Base-by-base conservation (phyloP, 2,329 filamentous ascomycete genomes). In the Fusarium verrucosum region DNA sequence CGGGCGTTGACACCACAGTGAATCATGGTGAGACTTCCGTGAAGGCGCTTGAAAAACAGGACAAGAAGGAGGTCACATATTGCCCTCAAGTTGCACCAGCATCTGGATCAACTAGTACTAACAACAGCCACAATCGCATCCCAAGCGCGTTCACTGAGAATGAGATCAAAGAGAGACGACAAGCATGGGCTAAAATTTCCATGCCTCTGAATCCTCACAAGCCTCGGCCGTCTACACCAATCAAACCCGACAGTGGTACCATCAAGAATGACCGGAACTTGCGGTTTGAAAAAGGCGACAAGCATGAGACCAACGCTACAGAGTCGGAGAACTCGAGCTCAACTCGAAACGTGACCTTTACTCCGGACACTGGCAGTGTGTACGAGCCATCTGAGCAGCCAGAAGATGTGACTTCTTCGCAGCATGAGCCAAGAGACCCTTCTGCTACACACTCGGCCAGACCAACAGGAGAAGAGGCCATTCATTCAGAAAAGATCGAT, bases 181-280 rank as follows among this genome's bases (percentile, higher is more conserved):
- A 70, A 68, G 70, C 68, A 47, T 76, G 73, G 74, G 66, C 74
- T 69, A 75, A 69, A 53, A 77, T 77, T 62, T 59, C 72, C 35
- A 72, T 76, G 73, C 75, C 76, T 40, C 56, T 75, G 50, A 61
- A 69, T 53, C 72, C 63, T 45, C 66, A 49, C 35, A 66, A 66
- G 44, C n/a, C 50, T 17, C 63, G 58, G 20, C 40, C 44, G 16
- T 17, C 51, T 20, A 58, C 58, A 13, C 44, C 55, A 30, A 50
- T 37, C 6, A 56, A 58, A 43, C 13, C 22, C 7, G 41, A 32
- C 25, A 50, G 20, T 35, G 41, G 22, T 38, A 33, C 43, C 5
- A 23, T 19, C 22, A 46, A 63, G 26, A 14, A 22, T 40, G 40
- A 22, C 11, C 37, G 17, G 11, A 26, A 19, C 30, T 37, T 33